These are phyloP conservation scores for Nannizzia gypsea DNA, from an alignment of 2,329 filamentous ascomycete genomes.

Conservation along the genomic window DNA sequence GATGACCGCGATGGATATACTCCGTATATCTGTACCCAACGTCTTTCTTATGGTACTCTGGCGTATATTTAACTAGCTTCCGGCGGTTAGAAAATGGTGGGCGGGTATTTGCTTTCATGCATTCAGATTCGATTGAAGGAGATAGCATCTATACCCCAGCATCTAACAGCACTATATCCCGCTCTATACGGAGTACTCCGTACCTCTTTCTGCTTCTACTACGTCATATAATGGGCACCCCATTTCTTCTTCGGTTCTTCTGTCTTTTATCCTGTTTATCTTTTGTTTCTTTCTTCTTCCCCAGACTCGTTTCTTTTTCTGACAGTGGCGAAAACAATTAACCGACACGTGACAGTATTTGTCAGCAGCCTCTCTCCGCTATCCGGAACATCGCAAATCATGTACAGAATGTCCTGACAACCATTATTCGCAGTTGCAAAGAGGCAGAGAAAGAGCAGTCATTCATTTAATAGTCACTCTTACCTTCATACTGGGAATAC, in stretches of 20 bases:
- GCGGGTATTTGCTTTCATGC: background rate
- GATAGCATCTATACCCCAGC: background rate
- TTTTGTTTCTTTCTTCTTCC: background rate
- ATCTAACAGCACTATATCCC: background rate
- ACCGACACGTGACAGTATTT: background rate
- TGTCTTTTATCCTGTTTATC: background rate
- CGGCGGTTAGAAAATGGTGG: background rate
- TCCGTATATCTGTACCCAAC: background rate
- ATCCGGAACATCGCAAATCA: background rate
- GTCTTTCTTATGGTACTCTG: background rate
- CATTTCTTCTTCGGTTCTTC: background rate
- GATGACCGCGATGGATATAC: background rate
- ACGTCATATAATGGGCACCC: background rate
- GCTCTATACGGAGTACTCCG: too few species aligned
- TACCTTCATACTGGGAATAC: background rate
- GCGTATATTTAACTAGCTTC: too few species aligned
- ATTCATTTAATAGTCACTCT: slow-evolving; percentile 3
- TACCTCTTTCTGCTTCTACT: background rate
- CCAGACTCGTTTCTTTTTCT: background rate
- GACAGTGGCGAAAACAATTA: background rate
- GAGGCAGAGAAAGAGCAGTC: slow-evolving; percentile 2
- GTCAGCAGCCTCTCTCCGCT: background rate
- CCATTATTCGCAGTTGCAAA: background rate
- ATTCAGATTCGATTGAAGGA: background rate
- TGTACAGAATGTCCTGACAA: background rate